Evolutionary conservation across 129 eudicot genomes (phyloP), one percentile per base, ranked within the genome.

Genomic region (sunflower (Helianthus annuus)): DNA sequence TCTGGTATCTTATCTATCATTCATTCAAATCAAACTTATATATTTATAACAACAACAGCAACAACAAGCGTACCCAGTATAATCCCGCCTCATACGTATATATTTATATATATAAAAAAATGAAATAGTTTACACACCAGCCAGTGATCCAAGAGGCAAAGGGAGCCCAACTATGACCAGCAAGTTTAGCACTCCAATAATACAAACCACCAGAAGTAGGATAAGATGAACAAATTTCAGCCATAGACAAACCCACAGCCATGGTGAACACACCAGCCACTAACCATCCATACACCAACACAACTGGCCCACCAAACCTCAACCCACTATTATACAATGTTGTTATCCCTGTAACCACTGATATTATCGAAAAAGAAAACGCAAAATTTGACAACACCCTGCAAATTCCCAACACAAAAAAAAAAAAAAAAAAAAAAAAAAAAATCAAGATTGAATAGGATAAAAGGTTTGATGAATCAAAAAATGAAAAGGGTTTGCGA

Each of bases 161-260:
- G 38, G 98, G 98, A 36, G 97, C 97, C 98, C 98, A 94, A 73
- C 7, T 48, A 14, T 79, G 91, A 57, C 98, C 98, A 79, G 98
- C 98, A 81, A 94, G 98, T 83, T 84, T 94, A 55, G 97, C 98
- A 86, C 98, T 94, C 97, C 98, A 94, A 75, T 94, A 94, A 81
- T 94, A 94, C 16, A 94, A 93, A 5, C 98, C 97, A 64, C 98
- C 98, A 79, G 98, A 94, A 68, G 98, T 94, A 0, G 98, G 98
- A 46, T 90, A 94, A 76, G 98, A 86, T 17, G 97, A 90, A 70
- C 98, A 94, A 52, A 94, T 94, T 71, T 94, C 98, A 83, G 98
- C 98, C 98, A 94, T 94, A 0, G 98, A 90, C 58, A 88, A 75
- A n/a, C 98, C 98, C 36, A 94, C 98, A 48, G 88, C 61, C 98